A percentile compares a stretch with the other conserved stretches of the same genome.
Evolutionary conservation across 129 eudicot species (phyloP).

Genomic region (Artemisia tridentata): DNA sequence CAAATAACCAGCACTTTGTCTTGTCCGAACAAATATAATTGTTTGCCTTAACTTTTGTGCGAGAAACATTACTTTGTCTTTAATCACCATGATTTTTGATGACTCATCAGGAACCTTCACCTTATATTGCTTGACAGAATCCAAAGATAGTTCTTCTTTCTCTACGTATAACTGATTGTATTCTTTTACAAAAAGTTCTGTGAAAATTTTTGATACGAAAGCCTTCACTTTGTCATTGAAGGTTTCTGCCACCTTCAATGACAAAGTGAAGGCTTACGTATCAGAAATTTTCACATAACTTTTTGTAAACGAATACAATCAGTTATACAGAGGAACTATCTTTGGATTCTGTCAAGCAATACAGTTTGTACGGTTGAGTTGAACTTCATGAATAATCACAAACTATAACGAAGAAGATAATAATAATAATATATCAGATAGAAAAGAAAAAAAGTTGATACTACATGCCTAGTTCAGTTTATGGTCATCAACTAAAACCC

Average conservation of each 20-base stretch:
- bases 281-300: too few species aligned
- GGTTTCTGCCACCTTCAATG: too few species aligned
- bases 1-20: constrained; percentile 4
- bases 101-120: constrained; percentile 15
- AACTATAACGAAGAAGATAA: background rate
- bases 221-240: constrained; percentile 53
- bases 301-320: too few species aligned
- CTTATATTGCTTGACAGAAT: constrained; percentile 17
- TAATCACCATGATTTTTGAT: constrained; percentile 9
- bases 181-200: constrained; percentile 33
- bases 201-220: constrained; percentile 32
- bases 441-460: background rate
- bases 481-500: too few species aligned
- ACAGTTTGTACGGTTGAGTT: too few species aligned
- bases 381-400: background rate
- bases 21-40: constrained; percentile 13
- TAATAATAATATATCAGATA: background rate
- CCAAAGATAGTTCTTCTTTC: constrained; percentile 18
- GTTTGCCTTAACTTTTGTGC: constrained; percentile 2
- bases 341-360: too few species aligned
- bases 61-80: background rate
- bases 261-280: too few species aligned
- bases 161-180: constrained; percentile 7
- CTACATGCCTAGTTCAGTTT: too few species aligned
- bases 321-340: too few species aligned